Evolutionary conservation across 2,329 filamentous ascomycete genomes (phyloP), one percentile per base, ranked within the genome.

Genomic region (Leptographium procerum): DNA sequence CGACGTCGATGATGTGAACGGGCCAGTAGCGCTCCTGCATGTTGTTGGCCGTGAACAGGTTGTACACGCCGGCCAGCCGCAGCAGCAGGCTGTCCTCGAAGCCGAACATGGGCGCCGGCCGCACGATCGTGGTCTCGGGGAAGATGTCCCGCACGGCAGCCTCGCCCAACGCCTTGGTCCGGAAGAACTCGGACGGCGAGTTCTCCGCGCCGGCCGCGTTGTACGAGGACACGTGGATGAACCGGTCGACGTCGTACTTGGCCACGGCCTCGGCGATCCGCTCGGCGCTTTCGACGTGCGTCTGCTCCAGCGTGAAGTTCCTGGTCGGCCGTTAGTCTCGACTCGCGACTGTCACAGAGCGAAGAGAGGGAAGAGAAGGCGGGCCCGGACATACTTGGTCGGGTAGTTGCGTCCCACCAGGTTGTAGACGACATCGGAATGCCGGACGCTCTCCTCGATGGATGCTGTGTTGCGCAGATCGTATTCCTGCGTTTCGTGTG

Each of bases 351-450:
- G 36, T 40, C 13, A 40, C 14, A 13, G 36, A 1, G 36, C 36
- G 14, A 40, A 14, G 7, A 6, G 36, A 9, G 14, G 19, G 2
- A 9, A 40, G 31, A 13, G 13, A 19, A 5, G 3, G 36, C 36
- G 6, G 36, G 19, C 36, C 4, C 6, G 14, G 34, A 60, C 80
- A 67, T 77, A 91, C 89, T 99, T 99, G 66, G 94, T 99, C 64
- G 92, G 89, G 72, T 97, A 97, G 72, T 92, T 88, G 63, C 92
- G 88, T 64, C 94, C 94, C 68, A 96, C 81, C 66, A 99, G 79
- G 75, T 99, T 99, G 80, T 95, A 96, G 64, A 99, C 94, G 62
- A 96, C 88, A 70, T 99, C 94, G 48, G 92, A 97, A 73, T 99
- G 94, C 67, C 94, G 84, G 57, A 99, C 91, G 68, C 89, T 94